Percentiles rank a stretch among this genome's conserved stretches.
Conservation (phyloP, 352 stramenopile genomes). For the Thraustochytrium sp. region DNA sequence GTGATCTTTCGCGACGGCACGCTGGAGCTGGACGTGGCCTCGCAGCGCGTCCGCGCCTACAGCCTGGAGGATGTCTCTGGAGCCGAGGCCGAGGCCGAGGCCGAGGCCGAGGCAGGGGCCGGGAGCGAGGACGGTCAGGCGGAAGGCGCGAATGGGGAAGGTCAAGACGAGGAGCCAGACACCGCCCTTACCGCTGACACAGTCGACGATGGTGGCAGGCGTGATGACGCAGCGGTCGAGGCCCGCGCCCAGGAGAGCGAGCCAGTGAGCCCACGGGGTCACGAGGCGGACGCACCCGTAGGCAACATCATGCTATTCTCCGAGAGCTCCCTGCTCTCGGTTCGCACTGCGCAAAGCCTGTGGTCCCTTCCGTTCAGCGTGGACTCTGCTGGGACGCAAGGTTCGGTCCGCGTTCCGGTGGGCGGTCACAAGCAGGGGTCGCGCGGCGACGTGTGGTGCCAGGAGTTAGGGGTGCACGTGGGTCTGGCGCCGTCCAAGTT, state of each 20-base stretch:
- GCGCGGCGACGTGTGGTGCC: neutral
- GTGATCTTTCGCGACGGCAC: neutral
- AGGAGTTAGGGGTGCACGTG: slow-evolving; percentile 16
- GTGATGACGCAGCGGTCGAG: neutral
- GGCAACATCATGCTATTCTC: neutral
- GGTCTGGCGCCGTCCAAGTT: neutral
- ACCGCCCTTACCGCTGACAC: too few species aligned
- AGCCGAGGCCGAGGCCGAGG: neutral
- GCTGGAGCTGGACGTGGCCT: slow-evolving; percentile 3
- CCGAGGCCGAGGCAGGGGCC: neutral
- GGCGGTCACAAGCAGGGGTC: neutral
- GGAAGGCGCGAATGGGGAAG: neutral
- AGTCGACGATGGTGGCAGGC: neutral
- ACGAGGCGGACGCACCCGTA: neutral
- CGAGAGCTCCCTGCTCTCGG: slow-evolving; percentile 2
- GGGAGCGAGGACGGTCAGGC: neutral
- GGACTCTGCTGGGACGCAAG: neutral
- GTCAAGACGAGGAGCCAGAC: neutral
- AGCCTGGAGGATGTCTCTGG: neutral
- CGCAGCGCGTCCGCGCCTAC: neutral
- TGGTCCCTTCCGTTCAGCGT: neutral
- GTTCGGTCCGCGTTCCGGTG: neutral
- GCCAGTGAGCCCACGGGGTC: neutral
- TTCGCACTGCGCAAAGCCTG: neutral
- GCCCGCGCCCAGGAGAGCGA: neutral